phyloP scores from a whole-genome alignment of 2,329 filamentous ascomycete genomes.

The Blumeria hordei region DNA sequence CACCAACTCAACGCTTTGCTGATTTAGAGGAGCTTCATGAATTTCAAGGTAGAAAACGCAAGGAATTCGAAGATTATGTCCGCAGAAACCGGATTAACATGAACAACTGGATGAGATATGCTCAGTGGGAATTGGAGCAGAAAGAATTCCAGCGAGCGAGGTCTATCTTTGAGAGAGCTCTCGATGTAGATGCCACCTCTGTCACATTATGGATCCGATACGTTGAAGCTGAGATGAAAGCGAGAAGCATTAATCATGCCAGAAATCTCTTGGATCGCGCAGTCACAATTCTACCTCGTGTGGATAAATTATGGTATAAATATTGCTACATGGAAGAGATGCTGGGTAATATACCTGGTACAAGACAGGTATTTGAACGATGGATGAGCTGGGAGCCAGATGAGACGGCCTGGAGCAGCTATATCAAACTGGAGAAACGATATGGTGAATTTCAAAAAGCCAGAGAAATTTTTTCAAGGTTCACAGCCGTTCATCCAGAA shows the following conservation, averaged over 20 bases:
- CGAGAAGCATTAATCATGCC: conserved; percentile 86
- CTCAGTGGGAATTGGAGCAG: conserved; percentile 90
- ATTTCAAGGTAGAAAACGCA: conserved; percentile 84
- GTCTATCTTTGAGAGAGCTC: conserved; percentile 79
- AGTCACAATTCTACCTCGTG: conserved; percentile 70
- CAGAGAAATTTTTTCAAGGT: conserved; percentile 70
- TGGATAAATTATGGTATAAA: conserved; percentile 98
- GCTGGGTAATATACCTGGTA: conserved; percentile 77
- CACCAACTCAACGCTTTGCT: conserved; percentile 81
- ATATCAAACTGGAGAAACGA: conserved; percentile 91
- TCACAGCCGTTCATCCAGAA: conserved; percentile 81
- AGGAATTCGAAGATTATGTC: conserved; percentile 96
- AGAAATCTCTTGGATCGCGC: conserved; percentile 83
- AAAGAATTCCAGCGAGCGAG: conserved; percentile 86
- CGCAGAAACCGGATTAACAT: conserved; percentile 83
- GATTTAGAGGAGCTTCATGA: conserved; percentile 96
- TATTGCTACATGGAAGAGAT: conserved; percentile 99
- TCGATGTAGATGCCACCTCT: conserved; percentile 76
- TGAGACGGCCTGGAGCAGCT: conserved; percentile 82
- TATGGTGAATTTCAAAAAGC: conserved; percentile 82
- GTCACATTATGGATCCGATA: conserved; percentile 80
- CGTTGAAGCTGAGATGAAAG: conserved; percentile 91
- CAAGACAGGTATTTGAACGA: conserved; percentile 79
- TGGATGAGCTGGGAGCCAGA: conserved; percentile 99
- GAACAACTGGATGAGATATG: conserved; percentile 98